phyloP scores from a whole-genome alignment of 2,329 filamentous ascomycete species.

The Penicillium sp. region DNA sequence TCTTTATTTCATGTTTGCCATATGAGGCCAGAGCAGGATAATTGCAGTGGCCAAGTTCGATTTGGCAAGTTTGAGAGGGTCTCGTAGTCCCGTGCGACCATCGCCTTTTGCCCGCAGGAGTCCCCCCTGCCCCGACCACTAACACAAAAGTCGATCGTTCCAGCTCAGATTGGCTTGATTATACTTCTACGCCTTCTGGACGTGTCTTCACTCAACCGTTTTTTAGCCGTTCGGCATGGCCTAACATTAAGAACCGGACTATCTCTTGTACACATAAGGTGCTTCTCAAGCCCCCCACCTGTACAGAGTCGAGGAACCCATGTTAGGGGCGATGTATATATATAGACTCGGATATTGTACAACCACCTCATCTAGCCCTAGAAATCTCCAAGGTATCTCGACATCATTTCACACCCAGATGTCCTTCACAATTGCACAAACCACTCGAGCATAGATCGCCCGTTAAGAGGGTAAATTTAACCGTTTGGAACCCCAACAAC shows the following conservation, averaged over 20 bases:
- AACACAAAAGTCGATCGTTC: neutral
- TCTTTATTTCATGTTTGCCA: neutral
- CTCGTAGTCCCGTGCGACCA: slow-evolving; percentile 31
- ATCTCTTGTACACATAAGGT: no score
- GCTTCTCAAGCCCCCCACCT: no score
- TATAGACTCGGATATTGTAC: neutral
- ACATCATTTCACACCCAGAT: neutral
- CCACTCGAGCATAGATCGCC: neutral
- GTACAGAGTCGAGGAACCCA: no score
- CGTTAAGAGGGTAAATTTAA: slow-evolving; percentile 3
- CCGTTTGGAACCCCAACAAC: slow-evolving; percentile 19
- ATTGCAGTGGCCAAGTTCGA: slow-evolving; percentile 19
- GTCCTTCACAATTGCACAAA: neutral
- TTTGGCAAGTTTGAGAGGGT: slow-evolving; percentile 16
- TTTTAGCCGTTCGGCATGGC: neutral
- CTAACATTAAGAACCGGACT: neutral
- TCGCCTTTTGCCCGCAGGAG: slow-evolving; percentile 4
- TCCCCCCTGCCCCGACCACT: neutral
- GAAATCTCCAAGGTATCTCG: neutral
- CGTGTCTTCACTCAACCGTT: neutral
- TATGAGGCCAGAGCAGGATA: slow-evolving; percentile 7
- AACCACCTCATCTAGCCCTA: neutral
- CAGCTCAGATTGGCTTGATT: neutral
- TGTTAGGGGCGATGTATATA: neutral
- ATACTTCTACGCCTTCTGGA: neutral